Evolutionary conservation across 306 rosid genomes (phyloP), one percentile per base, ranked within the genome.

Genomic region (Acacia confusa): DNA sequence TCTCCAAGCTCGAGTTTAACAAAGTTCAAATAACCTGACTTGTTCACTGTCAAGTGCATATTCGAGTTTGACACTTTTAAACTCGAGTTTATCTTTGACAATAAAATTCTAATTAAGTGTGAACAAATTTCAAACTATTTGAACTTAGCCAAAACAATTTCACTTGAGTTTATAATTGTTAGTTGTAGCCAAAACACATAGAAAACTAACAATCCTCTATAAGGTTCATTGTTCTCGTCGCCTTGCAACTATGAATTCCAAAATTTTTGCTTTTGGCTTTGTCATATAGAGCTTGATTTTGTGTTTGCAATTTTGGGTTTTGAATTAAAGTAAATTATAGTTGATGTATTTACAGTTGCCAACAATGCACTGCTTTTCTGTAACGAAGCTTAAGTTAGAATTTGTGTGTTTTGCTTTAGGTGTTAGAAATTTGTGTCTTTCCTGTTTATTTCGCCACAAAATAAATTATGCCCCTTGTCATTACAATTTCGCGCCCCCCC

Each of bases 161-260:
- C n/a, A n/a, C n/a, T n/a, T n/a, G n/a, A n/a, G n/a, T n/a, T n/a
- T n/a, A n/a, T n/a, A n/a, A n/a, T n/a, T n/a, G n/a, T n/a, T n/a
- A n/a, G n/a, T n/a, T n/a, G n/a, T n/a, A n/a, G n/a, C n/a, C n/a
- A n/a, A n/a, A n/a, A n/a, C n/a, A n/a, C n/a, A n/a, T n/a, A n/a
- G n/a, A n/a, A n/a, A n/a, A n/a, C n/a, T n/a, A n/a, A n/a, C n/a
- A n/a, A 24, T 83, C 22, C 24, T 83, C 48, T 34, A 65, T 41
- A 86, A 85, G 98, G 97, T 94, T 82, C 75, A 34, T 36, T 36
- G 11, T 82, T 44, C 32, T 72, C 75, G 70, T 41, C 66, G 28
- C 20, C 38, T 41, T 25, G 45, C 28, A 17, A 61, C 32, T 74
- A 61, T 50, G 4, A 75, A 61, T 44, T 55, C 38, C 73, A 9